A percentile compares a stretch with the other conserved stretches of the same genome.
Conservation (phyloP, 2,329 filamentous ascomycete genomes). For the Scedosporium aurantiacum region DNA sequence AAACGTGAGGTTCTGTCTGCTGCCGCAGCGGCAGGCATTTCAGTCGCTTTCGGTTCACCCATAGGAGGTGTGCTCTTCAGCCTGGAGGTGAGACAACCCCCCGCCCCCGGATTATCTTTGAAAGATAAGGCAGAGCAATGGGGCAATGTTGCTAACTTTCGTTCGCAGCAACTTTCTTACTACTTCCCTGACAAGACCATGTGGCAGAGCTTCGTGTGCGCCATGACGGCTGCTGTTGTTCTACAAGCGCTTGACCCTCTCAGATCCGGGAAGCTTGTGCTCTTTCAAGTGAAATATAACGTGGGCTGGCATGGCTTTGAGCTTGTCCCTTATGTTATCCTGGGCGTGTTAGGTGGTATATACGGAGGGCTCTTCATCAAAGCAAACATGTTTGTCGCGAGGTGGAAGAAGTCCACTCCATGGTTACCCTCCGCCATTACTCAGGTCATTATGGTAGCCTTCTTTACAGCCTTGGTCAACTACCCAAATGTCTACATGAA, state of each 20-base stretch:
- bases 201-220: constrained; percentile 99
- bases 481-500: constrained; percentile 96
- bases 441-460: constrained; percentile 70
- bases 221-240: constrained; percentile 95
- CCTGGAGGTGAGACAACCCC: constrained; percentile 52
- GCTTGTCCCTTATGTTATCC: constrained; percentile 71
- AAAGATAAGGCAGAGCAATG: neutral
- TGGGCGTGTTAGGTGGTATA: constrained; percentile 83
- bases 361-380: constrained; percentile 95
- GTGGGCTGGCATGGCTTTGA: constrained; percentile 92
- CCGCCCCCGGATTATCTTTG: neutral
- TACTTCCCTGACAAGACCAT: constrained; percentile 99
- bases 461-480: constrained; percentile 80
- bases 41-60: constrained; percentile 85
- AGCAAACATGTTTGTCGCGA: constrained; percentile 76
- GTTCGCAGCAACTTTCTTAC: constrained; percentile 70
- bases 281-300: constrained; percentile 92
- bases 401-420: constrained; percentile 59
- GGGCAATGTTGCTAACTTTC: constrained; percentile 8
- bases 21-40: constrained; percentile 83
- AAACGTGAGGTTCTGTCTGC: constrained; percentile 90
- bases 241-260: constrained; percentile 91
- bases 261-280: constrained; percentile 84
- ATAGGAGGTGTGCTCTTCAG: constrained; percentile 93
- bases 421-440: constrained; percentile 62